These are phyloP conservation scores for Mercurialis annua DNA, from an alignment of 345 rosid species.

Conservation along the genomic window DNA sequence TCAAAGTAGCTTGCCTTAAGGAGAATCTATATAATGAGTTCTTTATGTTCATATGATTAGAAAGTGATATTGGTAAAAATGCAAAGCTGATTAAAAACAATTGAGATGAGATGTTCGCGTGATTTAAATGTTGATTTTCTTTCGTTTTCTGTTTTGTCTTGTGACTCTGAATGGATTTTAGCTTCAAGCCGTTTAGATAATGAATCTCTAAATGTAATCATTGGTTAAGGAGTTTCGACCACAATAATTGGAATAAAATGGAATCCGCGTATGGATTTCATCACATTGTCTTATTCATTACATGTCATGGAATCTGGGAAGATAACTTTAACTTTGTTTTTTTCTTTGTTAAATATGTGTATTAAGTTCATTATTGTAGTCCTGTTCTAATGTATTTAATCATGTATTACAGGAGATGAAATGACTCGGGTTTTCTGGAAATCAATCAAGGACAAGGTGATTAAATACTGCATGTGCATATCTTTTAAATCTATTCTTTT, in stretches of 20 bases:
- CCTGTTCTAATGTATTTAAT: conserved; percentile 13
- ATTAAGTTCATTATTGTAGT: background rate
- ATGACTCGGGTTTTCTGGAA: conserved; percentile 95
- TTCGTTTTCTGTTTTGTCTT: background rate
- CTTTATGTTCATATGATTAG: background rate
- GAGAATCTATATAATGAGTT: background rate
- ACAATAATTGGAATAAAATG: background rate
- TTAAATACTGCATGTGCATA: background rate
- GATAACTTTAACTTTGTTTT: background rate
- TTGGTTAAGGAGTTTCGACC: background rate
- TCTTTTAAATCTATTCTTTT: background rate
- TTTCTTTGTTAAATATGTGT: background rate
- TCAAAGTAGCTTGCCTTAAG: background rate
- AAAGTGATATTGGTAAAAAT: background rate
- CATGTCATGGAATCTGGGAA: background rate
- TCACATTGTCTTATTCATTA: background rate
- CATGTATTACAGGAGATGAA: conserved; percentile 74
- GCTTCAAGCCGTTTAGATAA: background rate
- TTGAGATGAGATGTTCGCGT: no score
- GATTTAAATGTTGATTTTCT: background rate
- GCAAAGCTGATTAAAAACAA: background rate
- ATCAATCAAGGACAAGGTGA: conserved; percentile 94
- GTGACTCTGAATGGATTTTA: background rate
- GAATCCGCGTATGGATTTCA: background rate
- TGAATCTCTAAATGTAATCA: background rate